These are phyloP conservation scores for Aleurites moluccanus DNA, from an alignment of 441 rosid genomes.

Conservation along the genomic window DNA sequence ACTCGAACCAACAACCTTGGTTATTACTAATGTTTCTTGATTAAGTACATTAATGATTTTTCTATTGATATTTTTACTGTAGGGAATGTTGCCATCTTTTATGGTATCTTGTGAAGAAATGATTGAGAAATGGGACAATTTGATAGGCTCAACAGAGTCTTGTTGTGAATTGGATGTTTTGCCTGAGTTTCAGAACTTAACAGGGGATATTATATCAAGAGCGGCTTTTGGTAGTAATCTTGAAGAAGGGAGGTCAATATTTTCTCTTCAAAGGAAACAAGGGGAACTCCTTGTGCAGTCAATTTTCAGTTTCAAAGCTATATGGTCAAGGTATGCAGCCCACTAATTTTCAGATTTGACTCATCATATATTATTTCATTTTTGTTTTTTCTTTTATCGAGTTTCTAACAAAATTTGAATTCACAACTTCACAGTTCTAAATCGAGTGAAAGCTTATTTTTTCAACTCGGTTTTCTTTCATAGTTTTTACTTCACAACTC, in stretches of 20 bases:
- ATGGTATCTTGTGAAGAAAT: conserved; percentile 24
- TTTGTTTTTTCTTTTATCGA: too few species aligned
- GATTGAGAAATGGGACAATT: conserved; percentile 25
- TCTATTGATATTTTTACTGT: neutral
- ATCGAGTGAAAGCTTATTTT: too few species aligned
- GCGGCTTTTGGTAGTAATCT: conserved; percentile 31
- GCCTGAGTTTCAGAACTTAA: conserved; percentile 20
- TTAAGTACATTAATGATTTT: too few species aligned
- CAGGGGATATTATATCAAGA: conserved; percentile 25
- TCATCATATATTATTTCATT: too few species aligned
- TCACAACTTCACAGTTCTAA: too few species aligned
- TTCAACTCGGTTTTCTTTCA: too few species aligned
- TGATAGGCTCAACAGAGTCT: neutral
- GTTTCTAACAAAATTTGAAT: too few species aligned
- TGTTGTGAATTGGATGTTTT: conserved; percentile 24
- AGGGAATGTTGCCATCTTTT: conserved; percentile 30
- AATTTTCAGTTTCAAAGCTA: conserved; percentile 2
- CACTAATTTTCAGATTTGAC: too few species aligned
- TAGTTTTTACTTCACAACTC: too few species aligned
- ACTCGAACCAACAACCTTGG: too few species aligned
- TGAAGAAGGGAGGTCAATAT: conserved; percentile 24
- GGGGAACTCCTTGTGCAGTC: conserved; percentile 12
- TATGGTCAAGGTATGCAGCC: conserved; percentile 12
- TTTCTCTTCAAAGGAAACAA: conserved; percentile 20
- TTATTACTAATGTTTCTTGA: too few species aligned